phyloP scores from a whole-genome alignment of 176 grass and related monocot genomes.

The Chrysopogon serrulatus region DNA sequence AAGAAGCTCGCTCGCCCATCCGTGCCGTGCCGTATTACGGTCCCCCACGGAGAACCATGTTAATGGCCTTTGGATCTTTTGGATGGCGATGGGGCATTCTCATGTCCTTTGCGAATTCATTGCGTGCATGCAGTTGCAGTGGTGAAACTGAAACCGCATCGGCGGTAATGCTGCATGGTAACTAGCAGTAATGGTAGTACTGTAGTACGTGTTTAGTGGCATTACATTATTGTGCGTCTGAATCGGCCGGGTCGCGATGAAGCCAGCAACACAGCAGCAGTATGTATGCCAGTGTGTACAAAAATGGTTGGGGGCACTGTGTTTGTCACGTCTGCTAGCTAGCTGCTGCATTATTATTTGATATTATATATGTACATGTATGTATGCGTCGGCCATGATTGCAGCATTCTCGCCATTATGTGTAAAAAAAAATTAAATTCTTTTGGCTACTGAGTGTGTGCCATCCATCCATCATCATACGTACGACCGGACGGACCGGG shows the following conservation, averaged over 20 bases:
- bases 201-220: too few relatives aligned
- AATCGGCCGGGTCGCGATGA: background rate
- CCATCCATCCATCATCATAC: background rate
- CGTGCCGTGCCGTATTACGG: background rate
- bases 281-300: background rate
- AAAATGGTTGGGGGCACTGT: background rate
- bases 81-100: slow-evolving; percentile 12
- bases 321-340: background rate
- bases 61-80: slow-evolving; percentile 36
- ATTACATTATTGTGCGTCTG: background rate
- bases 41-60: slow-evolving; percentile 12
- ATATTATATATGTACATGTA: background rate
- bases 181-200: background rate
- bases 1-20: slow-evolving; percentile 15
- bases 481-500: background rate
- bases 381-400: background rate
- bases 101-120: slow-evolving; percentile 6
- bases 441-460: background rate
- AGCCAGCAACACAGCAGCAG: background rate
- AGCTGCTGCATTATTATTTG: background rate
- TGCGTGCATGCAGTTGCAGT: background rate
- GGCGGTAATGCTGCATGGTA: background rate
- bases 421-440: background rate
- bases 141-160: background rate
- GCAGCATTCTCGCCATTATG: background rate